Percentiles rank a stretch among this genome's conserved stretches.
Conservation (phyloP, 139 green algal genomes). For the Volvox reticuliferus region DNA sequence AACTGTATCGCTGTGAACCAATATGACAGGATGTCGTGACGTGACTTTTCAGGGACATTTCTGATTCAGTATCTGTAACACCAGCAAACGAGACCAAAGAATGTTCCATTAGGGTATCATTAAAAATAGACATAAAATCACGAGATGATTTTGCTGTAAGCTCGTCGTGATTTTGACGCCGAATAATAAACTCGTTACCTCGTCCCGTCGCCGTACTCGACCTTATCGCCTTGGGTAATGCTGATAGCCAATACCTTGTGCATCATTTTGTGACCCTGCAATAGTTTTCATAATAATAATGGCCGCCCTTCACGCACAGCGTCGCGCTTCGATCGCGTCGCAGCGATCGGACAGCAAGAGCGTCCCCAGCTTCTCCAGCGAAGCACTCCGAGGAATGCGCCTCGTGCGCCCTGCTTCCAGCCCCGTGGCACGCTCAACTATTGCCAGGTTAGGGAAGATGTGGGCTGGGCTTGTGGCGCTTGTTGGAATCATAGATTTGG, state of each 20-base stretch:
- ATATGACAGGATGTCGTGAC: too few relatives aligned
- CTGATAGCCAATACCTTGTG: neutral
- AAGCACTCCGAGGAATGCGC: neutral
- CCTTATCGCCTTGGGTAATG: constrained; percentile 14
- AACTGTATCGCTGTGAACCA: too few relatives aligned
- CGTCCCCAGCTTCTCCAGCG: constrained; percentile 12
- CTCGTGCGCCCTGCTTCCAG: neutral
- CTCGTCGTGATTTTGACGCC: neutral
- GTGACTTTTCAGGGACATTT: too few relatives aligned
- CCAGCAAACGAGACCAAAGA: too few relatives aligned
- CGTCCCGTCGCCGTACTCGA: neutral
- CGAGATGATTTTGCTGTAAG: too few relatives aligned
- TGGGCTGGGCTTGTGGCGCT: too few relatives aligned
- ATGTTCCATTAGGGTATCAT: too few relatives aligned
- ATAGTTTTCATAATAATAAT: neutral
- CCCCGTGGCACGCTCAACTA: neutral
- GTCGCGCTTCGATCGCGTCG: neutral
- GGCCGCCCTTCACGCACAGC: constrained; percentile 31
- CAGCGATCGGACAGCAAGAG: neutral
- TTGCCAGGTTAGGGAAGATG: neutral
- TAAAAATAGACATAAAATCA: too few relatives aligned
- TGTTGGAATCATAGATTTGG: constrained; percentile 7
- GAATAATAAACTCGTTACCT: neutral
- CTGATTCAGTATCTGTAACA: too few relatives aligned
- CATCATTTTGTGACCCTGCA: neutral